These are phyloP conservation scores for Vitis hybrid DNA, from an alignment of 177 flowering plant genomes.

Conservation along the genomic window DNA sequence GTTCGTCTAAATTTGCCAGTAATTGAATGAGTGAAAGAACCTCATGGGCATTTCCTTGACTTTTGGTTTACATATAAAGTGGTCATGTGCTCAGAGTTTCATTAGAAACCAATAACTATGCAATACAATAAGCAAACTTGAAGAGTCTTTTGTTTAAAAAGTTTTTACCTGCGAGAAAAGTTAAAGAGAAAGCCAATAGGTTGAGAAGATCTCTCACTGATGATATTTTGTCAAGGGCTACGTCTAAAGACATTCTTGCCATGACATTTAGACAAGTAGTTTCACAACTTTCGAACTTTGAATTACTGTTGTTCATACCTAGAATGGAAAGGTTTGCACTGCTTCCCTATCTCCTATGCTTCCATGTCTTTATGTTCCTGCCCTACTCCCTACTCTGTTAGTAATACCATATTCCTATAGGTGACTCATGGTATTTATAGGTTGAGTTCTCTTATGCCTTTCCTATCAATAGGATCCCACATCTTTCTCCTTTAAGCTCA, in stretches of 20 bases:
- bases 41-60: background rate
- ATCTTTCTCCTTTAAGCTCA: conserved; percentile 55
- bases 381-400: conserved; percentile 9
- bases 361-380: background rate
- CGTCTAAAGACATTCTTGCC: conserved; percentile 67
- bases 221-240: conserved; percentile 43
- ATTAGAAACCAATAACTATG: background rate
- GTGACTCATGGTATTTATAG: conserved; percentile 55
- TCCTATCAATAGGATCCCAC: conserved; percentile 65
- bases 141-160: conserved; percentile 20
- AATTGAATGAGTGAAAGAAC: too few relatives aligned
- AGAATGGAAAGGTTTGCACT: conserved; percentile 72
- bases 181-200: conserved; percentile 73
- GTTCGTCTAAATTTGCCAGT: too few relatives aligned
- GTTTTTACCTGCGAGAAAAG: conserved; percentile 80
- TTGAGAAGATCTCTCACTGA: conserved; percentile 43
- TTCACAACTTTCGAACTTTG: conserved; percentile 49
- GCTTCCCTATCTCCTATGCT: conserved; percentile 4
- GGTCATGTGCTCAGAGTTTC: background rate
- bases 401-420: conserved; percentile 39
- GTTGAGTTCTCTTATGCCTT: conserved; percentile 67
- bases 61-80: background rate
- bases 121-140: background rate
- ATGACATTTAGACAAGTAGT: conserved; percentile 96
- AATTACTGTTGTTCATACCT: conserved; percentile 58